Conservation (phyloP, 2,329 filamentous ascomycete genomes). For the Colletotrichum higginsianum region DNA sequence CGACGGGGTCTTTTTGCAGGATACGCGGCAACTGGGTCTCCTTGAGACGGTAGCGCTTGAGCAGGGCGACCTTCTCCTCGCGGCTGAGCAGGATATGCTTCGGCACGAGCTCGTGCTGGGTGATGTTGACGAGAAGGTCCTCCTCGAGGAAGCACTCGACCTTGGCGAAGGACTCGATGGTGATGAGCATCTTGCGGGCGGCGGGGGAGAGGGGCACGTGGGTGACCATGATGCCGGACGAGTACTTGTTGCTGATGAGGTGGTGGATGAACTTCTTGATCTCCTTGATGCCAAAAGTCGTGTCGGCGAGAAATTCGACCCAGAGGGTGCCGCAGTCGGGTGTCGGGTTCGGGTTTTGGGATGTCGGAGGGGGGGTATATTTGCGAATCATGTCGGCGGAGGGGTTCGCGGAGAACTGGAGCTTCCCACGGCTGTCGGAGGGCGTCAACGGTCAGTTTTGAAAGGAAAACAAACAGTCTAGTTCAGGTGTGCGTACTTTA, state of each 20-base stretch:
- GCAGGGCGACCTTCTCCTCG: constrained; percentile 88
- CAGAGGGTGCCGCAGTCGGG: constrained; percentile 90
- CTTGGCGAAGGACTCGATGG: constrained; percentile 80
- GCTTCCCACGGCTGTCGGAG: constrained; percentile 78
- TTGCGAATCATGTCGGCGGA: constrained; percentile 87
- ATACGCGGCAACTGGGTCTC: constrained; percentile 97
- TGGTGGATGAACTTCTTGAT: constrained; percentile 91
- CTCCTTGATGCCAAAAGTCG: constrained; percentile 89
- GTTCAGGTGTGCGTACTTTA: constrained; percentile 73
- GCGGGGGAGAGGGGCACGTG: constrained; percentile 86
- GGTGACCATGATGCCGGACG: constrained; percentile 92
- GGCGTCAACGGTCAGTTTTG: constrained; percentile 21
- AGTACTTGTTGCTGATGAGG: constrained; percentile 84
- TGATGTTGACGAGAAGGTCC: constrained; percentile 97
- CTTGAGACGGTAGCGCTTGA: constrained; percentile 94
- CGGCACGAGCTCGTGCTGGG: constrained; percentile 95
- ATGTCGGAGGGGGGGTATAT: constrained; percentile 81
- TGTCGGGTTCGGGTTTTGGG: constrained; percentile 77
- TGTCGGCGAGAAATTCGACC: constrained; percentile 90
- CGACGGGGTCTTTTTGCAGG: constrained; percentile 91
- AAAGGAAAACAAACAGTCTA: background rate
- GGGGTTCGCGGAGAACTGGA: constrained; percentile 91
- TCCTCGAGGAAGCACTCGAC: constrained; percentile 97
- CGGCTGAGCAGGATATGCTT: constrained; percentile 91
- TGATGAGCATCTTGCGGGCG: constrained; percentile 87